phyloP scores from a whole-genome alignment of 805 yeast species.

The Clavispora asparagi region DNA sequence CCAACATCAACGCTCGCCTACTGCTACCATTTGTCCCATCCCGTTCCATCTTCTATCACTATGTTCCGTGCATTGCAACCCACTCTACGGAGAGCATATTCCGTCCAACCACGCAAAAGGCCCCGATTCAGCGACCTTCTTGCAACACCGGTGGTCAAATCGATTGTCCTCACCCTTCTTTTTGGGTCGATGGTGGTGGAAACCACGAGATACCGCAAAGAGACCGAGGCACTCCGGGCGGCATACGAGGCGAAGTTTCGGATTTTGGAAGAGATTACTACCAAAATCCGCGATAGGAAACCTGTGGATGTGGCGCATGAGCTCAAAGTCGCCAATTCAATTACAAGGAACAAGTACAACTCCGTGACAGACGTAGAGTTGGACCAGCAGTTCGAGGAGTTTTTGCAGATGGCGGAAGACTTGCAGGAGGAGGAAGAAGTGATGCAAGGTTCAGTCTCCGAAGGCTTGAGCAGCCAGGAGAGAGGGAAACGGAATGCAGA shows the following conservation, averaged over 20 bases:
- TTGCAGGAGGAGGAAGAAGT: background rate
- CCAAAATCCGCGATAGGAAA: conserved; percentile 26
- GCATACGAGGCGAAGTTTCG: conserved; percentile 33
- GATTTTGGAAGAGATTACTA: conserved; percentile 27
- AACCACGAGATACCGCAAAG: conserved; percentile 40
- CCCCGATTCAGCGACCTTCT: conserved; percentile 26
- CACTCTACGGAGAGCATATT: conserved; percentile 1
- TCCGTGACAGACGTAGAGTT: conserved; percentile 32
- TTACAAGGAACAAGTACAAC: conserved; percentile 34
- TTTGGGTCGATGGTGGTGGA: conserved; percentile 46
- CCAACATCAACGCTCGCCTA: background rate
- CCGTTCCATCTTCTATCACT: background rate
- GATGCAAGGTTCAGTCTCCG: background rate
- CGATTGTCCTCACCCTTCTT: conserved; percentile 31
- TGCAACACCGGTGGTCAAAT: conserved; percentile 31
- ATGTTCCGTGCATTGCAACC: background rate
- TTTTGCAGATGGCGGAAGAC: conserved; percentile 28
- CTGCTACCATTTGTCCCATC: too few species aligned
- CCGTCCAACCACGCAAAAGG: conserved; percentile 12
- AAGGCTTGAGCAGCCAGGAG: background rate
- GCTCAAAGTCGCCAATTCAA: conserved; percentile 35
- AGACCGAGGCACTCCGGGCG: conserved; percentile 36
- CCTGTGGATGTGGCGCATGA: conserved; percentile 40
- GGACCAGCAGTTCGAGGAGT: conserved; percentile 34
- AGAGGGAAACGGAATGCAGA: background rate